phyloP scores from a whole-genome alignment of 768 basidiomycete species.

The Russula ochroleuca region DNA sequence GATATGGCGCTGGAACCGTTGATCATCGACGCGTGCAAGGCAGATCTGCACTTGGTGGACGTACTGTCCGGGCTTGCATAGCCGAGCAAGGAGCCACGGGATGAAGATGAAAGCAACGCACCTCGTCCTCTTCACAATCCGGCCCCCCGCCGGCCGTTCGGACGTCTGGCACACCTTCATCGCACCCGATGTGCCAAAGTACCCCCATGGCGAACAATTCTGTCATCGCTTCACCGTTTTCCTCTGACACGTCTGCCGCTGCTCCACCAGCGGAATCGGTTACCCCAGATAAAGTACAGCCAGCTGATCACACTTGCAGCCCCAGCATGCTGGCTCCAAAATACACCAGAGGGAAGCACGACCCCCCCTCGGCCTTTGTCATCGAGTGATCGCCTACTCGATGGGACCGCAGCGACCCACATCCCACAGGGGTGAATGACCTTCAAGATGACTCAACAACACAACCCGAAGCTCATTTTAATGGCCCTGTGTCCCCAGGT shows the following conservation, averaged over 20 bases:
- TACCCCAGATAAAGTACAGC: constrained; percentile 23
- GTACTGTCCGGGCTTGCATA: no score
- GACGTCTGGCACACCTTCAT: no score
- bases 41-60: no score
- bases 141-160: no score
- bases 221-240: constrained; percentile 24
- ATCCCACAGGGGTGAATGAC: constrained; percentile 14
- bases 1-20: no score
- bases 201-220: constrained; percentile 22
- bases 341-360: constrained; percentile 24
- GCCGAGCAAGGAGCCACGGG: no score
- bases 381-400: constrained; percentile 21
- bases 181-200: no score
- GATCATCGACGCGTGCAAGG: no score
- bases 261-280: constrained; percentile 26
- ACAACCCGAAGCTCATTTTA: constrained; percentile 24
- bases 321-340: constrained; percentile 21
- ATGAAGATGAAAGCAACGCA: no score
- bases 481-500: constrained; percentile 22
- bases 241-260: constrained; percentile 25
- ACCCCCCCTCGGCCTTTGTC: constrained; percentile 17
- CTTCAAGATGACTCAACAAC: constrained; percentile 21
- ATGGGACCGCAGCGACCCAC: constrained; percentile 12
- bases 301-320: constrained; percentile 26
- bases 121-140: no score